Conservation (phyloP, 768 basidiomycete genomes). For the Kockovaella imperatae region DNA sequence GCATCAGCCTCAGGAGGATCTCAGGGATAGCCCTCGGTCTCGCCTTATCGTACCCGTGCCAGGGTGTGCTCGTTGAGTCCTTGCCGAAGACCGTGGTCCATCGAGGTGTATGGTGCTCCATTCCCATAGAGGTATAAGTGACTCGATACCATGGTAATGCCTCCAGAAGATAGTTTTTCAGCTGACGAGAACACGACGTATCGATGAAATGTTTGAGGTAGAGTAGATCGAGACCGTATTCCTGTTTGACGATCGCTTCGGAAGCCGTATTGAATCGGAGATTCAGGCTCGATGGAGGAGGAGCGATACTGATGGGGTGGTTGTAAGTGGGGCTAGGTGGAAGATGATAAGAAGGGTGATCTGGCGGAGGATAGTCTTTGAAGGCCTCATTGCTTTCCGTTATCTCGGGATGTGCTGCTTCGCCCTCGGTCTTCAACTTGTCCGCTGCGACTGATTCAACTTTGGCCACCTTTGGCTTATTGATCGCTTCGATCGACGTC, state of each 20-base stretch:
- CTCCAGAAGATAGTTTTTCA: conserved; percentile 33
- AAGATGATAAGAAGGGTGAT: conserved; percentile 27
- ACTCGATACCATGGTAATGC: conserved; percentile 41
- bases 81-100: conserved; percentile 44
- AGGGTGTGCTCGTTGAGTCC: conserved; percentile 24
- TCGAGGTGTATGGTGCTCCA: conserved; percentile 37
- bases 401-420: not conserved
- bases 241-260: conserved; percentile 14
- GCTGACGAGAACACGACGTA: conserved; percentile 8
- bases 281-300: conserved; percentile 5
- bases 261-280: conserved; percentile 15
- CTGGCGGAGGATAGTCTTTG: conserved; percentile 16
- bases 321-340: conserved; percentile 24
- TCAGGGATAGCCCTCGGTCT: conserved; percentile 40
- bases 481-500: no score
- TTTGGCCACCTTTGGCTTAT: no score
- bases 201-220: conserved; percentile 37
- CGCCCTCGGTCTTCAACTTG: not conserved
- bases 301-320: conserved; percentile 23
- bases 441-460: no score
- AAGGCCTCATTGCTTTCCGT: not conserved
- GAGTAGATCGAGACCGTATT: conserved; percentile 30
- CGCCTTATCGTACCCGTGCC: conserved; percentile 34
- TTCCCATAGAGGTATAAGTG: conserved; percentile 32
- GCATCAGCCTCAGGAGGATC: conserved; percentile 31